Evolutionary conservation across 768 basidiomycete species (phyloP).

Genomic region (Tulasnella sp.): DNA sequence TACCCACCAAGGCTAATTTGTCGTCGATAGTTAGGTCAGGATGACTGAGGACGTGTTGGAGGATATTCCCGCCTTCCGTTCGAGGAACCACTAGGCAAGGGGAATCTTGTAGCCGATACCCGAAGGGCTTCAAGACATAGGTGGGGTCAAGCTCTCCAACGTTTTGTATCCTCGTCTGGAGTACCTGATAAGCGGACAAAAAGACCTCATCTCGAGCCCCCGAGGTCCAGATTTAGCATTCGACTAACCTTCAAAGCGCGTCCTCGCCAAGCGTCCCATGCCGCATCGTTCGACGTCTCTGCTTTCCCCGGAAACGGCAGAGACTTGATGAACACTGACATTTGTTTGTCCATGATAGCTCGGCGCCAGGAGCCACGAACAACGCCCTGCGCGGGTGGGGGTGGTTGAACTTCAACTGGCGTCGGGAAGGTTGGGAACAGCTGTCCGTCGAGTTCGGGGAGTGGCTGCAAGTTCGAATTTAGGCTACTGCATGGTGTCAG

Average conservation of each 20-base stretch:
- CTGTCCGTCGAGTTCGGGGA: not conserved
- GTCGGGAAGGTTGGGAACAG: not conserved
- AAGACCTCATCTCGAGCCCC: not conserved
- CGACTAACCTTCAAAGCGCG: not conserved
- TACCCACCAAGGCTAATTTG: not conserved
- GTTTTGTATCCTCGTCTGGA: not conserved
- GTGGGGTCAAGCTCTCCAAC: not conserved
- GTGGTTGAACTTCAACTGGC: not conserved
- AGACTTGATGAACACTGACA: not conserved
- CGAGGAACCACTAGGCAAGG: not conserved
- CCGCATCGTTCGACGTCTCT: not conserved
- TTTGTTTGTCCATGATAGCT: not conserved
- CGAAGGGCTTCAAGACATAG: not conserved
- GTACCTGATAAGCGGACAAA: not conserved
- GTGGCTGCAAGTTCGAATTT: not conserved
- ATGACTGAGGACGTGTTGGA: not conserved
- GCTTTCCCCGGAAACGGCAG: not conserved
- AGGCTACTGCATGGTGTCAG: no score
- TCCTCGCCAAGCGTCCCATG: not conserved
- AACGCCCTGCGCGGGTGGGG: not conserved
- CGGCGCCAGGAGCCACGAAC: not conserved
- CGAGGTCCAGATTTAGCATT: not conserved
- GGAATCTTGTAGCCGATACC: not conserved
- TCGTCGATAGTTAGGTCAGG: not conserved
- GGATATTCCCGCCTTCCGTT: not conserved